Conservation (phyloP, 805 yeast species). For the Lachancea cidri region DNA sequence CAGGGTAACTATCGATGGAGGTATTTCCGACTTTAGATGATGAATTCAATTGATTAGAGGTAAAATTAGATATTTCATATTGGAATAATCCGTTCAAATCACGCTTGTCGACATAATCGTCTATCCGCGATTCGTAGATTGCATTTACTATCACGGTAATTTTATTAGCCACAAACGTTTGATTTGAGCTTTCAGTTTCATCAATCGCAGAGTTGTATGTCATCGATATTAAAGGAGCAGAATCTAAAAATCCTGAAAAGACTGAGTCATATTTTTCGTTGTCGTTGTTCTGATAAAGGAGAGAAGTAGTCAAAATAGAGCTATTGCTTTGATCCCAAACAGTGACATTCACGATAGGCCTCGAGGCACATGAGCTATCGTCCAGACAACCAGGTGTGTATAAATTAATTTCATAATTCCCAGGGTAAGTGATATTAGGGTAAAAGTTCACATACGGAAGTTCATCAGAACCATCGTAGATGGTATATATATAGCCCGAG, state of each 20-base stretch:
- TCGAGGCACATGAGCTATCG: conserved; percentile 59
- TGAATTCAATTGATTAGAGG: conserved; percentile 21
- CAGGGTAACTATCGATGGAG: conserved; percentile 38
- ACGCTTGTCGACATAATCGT: not conserved
- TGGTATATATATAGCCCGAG: conserved; percentile 20
- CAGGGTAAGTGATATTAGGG: conserved; percentile 68
- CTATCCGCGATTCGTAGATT: conserved; percentile 34
- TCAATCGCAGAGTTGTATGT: conserved; percentile 21
- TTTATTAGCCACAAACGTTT: conserved; percentile 66
- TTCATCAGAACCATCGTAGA: conserved; percentile 33
- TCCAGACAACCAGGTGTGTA: conserved; percentile 82
- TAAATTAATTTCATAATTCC: conserved; percentile 65
- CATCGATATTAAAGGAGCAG: conserved; percentile 29
- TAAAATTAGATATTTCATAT: conserved; percentile 66
- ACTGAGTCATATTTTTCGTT: conserved; percentile 75
- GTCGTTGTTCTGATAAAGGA: conserved; percentile 75
- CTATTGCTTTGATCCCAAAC: conserved; percentile 39
- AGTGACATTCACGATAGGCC: conserved; percentile 79
- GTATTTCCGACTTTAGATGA: conserved; percentile 43
- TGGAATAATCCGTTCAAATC: conserved; percentile 75
- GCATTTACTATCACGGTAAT: conserved; percentile 46
- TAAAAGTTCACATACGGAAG: conserved; percentile 43
- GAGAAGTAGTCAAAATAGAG: conserved; percentile 34
- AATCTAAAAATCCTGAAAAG: conserved; percentile 61
- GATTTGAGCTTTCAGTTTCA: conserved; percentile 3